Conservation (phyloP, 2,329 filamentous ascomycete genomes). For the Phyllosticta citriasiana region DNA sequence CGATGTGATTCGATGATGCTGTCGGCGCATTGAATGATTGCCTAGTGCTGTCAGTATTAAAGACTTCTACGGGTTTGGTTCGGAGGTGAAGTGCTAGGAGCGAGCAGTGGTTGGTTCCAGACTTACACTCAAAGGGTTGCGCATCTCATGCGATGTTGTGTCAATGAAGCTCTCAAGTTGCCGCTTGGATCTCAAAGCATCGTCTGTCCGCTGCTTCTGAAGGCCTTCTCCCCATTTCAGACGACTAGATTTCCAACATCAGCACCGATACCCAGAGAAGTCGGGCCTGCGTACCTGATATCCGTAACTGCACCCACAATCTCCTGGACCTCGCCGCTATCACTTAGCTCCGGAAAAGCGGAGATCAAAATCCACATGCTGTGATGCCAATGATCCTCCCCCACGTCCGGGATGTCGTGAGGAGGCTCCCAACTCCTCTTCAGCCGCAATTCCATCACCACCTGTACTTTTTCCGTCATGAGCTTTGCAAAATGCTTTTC, state of each 20-base stretch:
- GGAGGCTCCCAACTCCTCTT: constrained; percentile 25
- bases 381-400: constrained; percentile 12
- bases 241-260: constrained; percentile 11
- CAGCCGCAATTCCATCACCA: constrained; percentile 29
- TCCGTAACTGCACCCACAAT: constrained; percentile 31
- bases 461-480: constrained; percentile 20
- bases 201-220: constrained; percentile 26
- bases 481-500: constrained; percentile 22
- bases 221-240: constrained; percentile 31
- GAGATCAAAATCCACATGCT: constrained; percentile 23
- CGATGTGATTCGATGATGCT: constrained; percentile 26
- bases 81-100: constrained; percentile 32
- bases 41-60: constrained; percentile 18
- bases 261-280: not conserved
- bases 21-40: constrained; percentile 37
- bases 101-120: constrained; percentile 19
- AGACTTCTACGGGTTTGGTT: constrained; percentile 21
- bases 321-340: constrained; percentile 19
- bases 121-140: constrained; percentile 25
- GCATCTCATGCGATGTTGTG: constrained; percentile 18
- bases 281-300: constrained; percentile 15
- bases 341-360: constrained; percentile 19
- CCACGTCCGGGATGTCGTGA: constrained; percentile 9
- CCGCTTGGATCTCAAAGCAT: constrained; percentile 29
- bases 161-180: constrained; percentile 32